These are phyloP conservation scores for Penicillium bialowiezense DNA, from an alignment of 495 filamentous ascomycete species.

Conservation along the genomic window DNA sequence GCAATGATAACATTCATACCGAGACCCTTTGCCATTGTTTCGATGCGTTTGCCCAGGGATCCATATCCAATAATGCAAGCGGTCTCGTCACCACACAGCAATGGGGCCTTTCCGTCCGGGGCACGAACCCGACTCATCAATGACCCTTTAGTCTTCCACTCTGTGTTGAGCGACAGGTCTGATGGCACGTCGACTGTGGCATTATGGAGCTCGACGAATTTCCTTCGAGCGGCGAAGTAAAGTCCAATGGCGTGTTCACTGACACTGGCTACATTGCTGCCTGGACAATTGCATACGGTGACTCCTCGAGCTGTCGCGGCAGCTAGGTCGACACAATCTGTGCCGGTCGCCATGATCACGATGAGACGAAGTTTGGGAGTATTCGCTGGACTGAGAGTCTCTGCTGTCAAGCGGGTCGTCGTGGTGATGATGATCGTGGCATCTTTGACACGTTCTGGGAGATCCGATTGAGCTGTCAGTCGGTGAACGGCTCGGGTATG, in stretches of 20 bases:
- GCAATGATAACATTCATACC: slow-evolving; percentile 54
- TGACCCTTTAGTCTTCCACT: slow-evolving; percentile 21
- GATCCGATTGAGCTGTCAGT: slow-evolving; percentile 27
- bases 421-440: slow-evolving; percentile 50
- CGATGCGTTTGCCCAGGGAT: slow-evolving; percentile 42
- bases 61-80: slow-evolving; percentile 54
- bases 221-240: slow-evolving; percentile 51
- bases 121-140: slow-evolving; percentile 18
- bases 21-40: slow-evolving; percentile 27
- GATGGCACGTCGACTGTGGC: not conserved
- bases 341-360: slow-evolving; percentile 50
- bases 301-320: slow-evolving; percentile 44
- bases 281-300: slow-evolving; percentile 45
- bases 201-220: slow-evolving; percentile 36
- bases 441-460: slow-evolving; percentile 37
- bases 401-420: slow-evolving; percentile 34
- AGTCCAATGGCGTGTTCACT: slow-evolving; percentile 52
- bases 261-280: slow-evolving; percentile 48
- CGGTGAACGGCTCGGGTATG: slow-evolving; percentile 33
- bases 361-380: slow-evolving; percentile 44
- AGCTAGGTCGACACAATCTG: slow-evolving; percentile 47
- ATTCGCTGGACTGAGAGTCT: slow-evolving; percentile 17
- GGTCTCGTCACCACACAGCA: slow-evolving; percentile 41
- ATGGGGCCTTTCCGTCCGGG: slow-evolving; percentile 34
- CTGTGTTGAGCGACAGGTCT: slow-evolving; percentile 4